These are phyloP conservation scores for Kalmusia sp. DNA, from an alignment of 2,329 filamentous ascomycete genomes.

Conservation along the genomic window DNA sequence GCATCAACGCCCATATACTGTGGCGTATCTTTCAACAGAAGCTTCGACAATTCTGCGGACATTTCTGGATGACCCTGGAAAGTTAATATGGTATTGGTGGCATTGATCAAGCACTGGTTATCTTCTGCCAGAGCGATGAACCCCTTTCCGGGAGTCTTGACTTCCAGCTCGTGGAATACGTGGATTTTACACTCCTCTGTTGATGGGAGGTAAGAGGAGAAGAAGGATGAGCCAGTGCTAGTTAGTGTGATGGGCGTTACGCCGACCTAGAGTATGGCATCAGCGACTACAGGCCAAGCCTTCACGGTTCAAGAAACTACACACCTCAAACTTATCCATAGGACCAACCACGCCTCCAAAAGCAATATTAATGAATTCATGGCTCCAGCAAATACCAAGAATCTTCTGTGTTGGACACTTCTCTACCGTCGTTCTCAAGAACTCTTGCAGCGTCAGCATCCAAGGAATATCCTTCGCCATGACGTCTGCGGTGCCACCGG, in stretches of 20 bases:
- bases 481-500: constrained; percentile 7
- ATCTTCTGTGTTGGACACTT: constrained; percentile 5
- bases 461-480: constrained; percentile 5
- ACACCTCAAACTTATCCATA: constrained; percentile 5
- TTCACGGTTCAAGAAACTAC: background rate
- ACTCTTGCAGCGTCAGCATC: constrained; percentile 5
- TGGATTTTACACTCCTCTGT: constrained; percentile 1
- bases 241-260: background rate
- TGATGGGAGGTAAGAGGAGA: background rate
- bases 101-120: constrained; percentile 5
- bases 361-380: constrained; percentile 3
- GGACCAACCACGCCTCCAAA: constrained; percentile 5
- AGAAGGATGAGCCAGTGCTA: constrained; percentile 1
- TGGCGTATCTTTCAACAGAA: background rate
- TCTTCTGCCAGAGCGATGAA: constrained; percentile 6
- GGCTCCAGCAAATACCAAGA: constrained; percentile 7
- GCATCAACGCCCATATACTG: constrained; percentile 1
- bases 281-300: background rate
- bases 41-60: constrained; percentile 6
- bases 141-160: constrained; percentile 5
- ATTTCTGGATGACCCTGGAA: constrained; percentile 12
- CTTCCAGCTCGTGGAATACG: constrained; percentile 7
- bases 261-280: background rate
- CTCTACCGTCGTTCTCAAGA: constrained; percentile 7
- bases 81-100: constrained; percentile 2